These are phyloP conservation scores for Ceratobasidium sp. DNA, from an alignment of 1,284 basidiomycete genomes.

Conservation along the genomic window DNA sequence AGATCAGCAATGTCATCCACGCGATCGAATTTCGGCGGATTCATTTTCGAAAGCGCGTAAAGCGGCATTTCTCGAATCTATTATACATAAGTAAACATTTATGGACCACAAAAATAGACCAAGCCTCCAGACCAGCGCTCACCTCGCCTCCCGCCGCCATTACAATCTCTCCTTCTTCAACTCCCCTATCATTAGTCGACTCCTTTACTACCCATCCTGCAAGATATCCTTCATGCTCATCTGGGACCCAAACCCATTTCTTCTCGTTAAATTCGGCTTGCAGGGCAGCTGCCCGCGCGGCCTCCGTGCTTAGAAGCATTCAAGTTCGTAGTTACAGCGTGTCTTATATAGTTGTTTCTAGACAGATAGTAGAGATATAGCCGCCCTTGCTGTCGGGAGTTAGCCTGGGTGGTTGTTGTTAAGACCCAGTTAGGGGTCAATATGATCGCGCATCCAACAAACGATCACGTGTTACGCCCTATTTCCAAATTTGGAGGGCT, in stretches of 20 bases:
- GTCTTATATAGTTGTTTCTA: background rate
- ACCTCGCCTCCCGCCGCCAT: slow-evolving; percentile 85
- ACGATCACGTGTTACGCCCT: slow-evolving; percentile 40
- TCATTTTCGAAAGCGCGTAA: slow-evolving; percentile 91
- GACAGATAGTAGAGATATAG: background rate
- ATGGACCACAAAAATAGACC: slow-evolving; percentile 24
- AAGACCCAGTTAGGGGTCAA: slow-evolving; percentile 37
- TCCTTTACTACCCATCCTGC: slow-evolving; percentile 91
- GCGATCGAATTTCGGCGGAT: slow-evolving; percentile 98
- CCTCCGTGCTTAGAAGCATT: slow-evolving; percentile 67
- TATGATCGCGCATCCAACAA: slow-evolving; percentile 34
- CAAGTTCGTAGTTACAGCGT: background rate
- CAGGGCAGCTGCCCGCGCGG: slow-evolving; percentile 82
- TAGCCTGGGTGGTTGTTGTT: slow-evolving; percentile 27
- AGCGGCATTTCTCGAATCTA: slow-evolving; percentile 81
- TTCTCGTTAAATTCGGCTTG: slow-evolving; percentile 97
- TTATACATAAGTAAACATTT: slow-evolving; percentile 15
- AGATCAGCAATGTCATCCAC: slow-evolving; percentile 99
- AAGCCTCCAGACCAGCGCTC: slow-evolving; percentile 51
- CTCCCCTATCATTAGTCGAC: slow-evolving; percentile 60
- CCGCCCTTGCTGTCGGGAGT: background rate
- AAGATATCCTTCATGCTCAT: slow-evolving; percentile 88
- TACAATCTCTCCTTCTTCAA: slow-evolving; percentile 81
- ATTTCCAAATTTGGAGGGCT: slow-evolving; percentile 17
- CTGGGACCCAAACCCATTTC: slow-evolving; percentile 97